phyloP scores from a whole-genome alignment of 805 yeast genomes.

The Nakazawaea wyomingensis region DNA sequence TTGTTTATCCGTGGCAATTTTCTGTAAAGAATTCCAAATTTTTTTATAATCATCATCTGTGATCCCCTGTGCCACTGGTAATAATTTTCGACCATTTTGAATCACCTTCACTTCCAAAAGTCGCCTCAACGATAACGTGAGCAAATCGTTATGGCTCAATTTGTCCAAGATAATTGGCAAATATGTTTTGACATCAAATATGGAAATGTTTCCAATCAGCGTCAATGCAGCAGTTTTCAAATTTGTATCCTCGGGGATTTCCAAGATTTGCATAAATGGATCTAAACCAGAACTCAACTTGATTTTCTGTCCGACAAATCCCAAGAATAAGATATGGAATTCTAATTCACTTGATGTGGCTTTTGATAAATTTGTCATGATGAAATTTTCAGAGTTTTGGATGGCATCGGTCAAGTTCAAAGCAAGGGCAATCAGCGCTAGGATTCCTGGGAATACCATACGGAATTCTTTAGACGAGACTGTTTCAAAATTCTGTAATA shows the following conservation, averaged over 20 bases:
- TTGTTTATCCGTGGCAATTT: not conserved
- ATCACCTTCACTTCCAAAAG: constrained; percentile 11
- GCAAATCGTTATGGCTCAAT: constrained; percentile 21
- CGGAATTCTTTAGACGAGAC: constrained; percentile 1
- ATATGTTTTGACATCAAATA: constrained; percentile 31
- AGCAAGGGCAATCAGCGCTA: constrained; percentile 26
- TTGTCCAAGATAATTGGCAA: constrained; percentile 32
- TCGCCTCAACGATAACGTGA: constrained; percentile 24
- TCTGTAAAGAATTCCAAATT: constrained; percentile 8
- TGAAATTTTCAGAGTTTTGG: constrained; percentile 1
- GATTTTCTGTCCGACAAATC: constrained; percentile 38
- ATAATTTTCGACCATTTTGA: constrained; percentile 13
- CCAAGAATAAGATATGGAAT: constrained; percentile 34
- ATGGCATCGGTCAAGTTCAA: constrained; percentile 15
- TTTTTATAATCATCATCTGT: constrained; percentile 16
- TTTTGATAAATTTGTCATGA: not conserved
- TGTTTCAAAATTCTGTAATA: not conserved
- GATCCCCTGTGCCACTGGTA: constrained; percentile 22
- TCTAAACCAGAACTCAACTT: constrained; percentile 29
- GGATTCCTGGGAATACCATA: constrained; percentile 15
- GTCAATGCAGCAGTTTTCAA: constrained; percentile 44
- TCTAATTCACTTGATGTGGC: not conserved
- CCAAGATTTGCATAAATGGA: constrained; percentile 29
- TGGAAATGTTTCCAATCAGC: constrained; percentile 45
- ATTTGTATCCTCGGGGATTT: constrained; percentile 24